These are phyloP conservation scores for Rhodomyrtus psidioides DNA, from an alignment of 441 rosid species.

Conservation along the genomic window DNA sequence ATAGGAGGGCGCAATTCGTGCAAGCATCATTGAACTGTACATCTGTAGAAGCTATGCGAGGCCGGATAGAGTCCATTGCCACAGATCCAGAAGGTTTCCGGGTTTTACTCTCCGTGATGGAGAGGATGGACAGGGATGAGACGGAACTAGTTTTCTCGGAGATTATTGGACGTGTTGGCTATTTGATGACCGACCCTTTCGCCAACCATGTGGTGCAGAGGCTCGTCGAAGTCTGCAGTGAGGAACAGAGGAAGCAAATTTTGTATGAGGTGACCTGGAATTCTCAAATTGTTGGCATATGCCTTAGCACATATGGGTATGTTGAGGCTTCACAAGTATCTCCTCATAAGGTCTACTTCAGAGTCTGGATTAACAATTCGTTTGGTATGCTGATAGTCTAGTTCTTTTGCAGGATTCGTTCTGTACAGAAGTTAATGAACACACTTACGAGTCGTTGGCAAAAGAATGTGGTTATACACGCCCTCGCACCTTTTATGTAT, in stretches of 20 bases:
- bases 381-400: background rate
- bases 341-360: background rate
- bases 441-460: slow-evolving; percentile 4
- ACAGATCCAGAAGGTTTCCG: background rate
- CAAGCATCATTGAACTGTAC: too few species aligned
- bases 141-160: background rate
- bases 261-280: slow-evolving; percentile 1
- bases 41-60: background rate
- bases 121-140: background rate
- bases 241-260: slow-evolving; percentile 19
- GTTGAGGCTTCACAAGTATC: background rate
- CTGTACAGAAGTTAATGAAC: slow-evolving; percentile 26
- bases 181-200: slow-evolving; percentile 18
- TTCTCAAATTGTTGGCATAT: slow-evolving; percentile 4
- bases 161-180: background rate
- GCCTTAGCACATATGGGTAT: slow-evolving; percentile 30
- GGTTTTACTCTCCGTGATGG: background rate
- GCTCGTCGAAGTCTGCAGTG: slow-evolving; percentile 17
- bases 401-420: slow-evolving; percentile 18
- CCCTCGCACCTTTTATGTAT: slow-evolving; percentile 12
- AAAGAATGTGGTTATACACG: slow-evolving; percentile 1
- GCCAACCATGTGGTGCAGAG: slow-evolving; percentile 28
- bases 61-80: background rate
- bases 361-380: background rate
- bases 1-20: background rate